Evolutionary conservation across 2,329 filamentous ascomycete genomes (phyloP), one percentile per base, ranked within the genome.

Genomic region (Pseudogymnoascus sp.): DNA sequence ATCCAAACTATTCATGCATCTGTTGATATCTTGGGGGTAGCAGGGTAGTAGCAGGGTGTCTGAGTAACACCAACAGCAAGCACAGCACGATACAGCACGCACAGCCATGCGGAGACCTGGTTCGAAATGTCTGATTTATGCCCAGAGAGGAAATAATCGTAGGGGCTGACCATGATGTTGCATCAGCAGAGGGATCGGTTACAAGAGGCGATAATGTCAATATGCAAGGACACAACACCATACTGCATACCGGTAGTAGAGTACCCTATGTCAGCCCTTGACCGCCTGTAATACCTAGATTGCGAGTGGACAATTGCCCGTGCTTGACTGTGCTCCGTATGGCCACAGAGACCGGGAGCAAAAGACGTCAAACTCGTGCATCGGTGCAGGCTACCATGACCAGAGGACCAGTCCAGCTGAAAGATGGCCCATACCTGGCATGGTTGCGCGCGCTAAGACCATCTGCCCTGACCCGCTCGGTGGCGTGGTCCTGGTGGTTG

Each of bases 1-100:
- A 54, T 54, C 23, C 45, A 54, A 29, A 31, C 45, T 54, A 57
- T 57, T 18, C 47, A 57, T 57, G 47, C 47, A 57, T 57, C 47
- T 34, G n/a, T 57, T 57, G 47, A 57, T 57, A 57, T 34, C 47
- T 12, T 18, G 31, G 8, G 12, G 31, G 31, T 34, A 34, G 31
- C 31, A 45, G 40, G 18, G 40, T 45, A 45, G 40, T 45, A 45
- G 26, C 26, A 34, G 47, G 26, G n/a, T 57, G 18, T 57, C 47
- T 5, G 26, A 18, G 47, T 57, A 34, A 18, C 47, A 34, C 47
- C 2, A 5, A 34, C 47, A 57, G 47, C n/a, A 12, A 31, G 47
- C 29, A 57, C 26, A 57, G 26, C 26, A 18, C n/a, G 14, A 16
- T 18, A 57, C 47, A 34, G 47, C 47, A 57, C 26, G n/a, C 47